Evolutionary conservation across 2,329 filamentous ascomycete genomes (phyloP).

Genomic region (Xylaria sp.): DNA sequence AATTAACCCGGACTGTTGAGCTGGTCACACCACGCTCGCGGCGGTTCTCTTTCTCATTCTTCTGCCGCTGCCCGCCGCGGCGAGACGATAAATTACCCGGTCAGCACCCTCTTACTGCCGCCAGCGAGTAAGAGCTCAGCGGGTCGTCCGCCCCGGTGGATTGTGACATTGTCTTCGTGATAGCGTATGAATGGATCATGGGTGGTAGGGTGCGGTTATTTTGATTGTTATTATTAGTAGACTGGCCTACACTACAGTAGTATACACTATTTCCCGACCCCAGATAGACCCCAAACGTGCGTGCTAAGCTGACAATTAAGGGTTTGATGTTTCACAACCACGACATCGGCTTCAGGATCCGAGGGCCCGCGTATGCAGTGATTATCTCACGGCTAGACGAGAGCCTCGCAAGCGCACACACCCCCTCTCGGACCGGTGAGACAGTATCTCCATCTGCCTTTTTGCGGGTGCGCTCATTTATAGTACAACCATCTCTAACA

Average conservation of each 20-base stretch:
- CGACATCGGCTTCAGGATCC: conserved; percentile 38
- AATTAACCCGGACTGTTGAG: not conserved
- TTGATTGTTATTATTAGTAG: conserved; percentile 25
- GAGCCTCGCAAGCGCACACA: conserved; percentile 31
- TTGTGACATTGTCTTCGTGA: conserved; percentile 32
- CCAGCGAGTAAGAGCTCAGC: conserved; percentile 34
- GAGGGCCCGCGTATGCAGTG: conserved; percentile 38
- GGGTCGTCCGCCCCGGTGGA: conserved; percentile 31
- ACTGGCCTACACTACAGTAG: conserved; percentile 20
- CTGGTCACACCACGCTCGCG: conserved; percentile 14
- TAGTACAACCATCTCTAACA: not conserved
- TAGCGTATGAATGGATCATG: conserved; percentile 22
- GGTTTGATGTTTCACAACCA: conserved; percentile 35
- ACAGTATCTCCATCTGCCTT: conserved; percentile 13
- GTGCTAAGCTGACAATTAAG: conserved; percentile 26
- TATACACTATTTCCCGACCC: conserved; percentile 17
- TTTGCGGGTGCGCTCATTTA: conserved; percentile 22
- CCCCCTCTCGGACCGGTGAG: conserved; percentile 32
- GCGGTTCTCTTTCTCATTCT: conserved; percentile 8
- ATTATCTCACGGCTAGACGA: conserved; percentile 35
- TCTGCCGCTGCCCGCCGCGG: conserved; percentile 30
- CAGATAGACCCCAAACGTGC: conserved; percentile 28
- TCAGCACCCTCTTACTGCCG: conserved; percentile 28
- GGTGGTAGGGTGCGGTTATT: conserved; percentile 13
- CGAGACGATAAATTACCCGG: conserved; percentile 32